Evolutionary conservation across 2,329 filamentous ascomycete genomes (phyloP).

Genomic region (Aspergillus sp.): DNA sequence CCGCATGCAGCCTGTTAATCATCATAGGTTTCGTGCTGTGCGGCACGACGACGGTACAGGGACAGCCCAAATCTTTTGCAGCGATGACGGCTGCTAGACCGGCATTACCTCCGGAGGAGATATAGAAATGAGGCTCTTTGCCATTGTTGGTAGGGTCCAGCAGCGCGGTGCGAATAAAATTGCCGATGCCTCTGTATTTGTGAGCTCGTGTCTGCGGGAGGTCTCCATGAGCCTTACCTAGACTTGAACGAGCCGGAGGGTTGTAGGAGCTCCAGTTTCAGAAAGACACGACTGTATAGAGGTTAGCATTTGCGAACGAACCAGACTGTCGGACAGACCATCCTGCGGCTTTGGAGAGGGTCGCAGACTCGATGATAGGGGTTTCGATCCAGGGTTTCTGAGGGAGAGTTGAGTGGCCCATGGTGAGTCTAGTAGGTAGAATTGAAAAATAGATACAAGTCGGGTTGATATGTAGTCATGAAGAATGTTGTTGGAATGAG

Average conservation of each 20-base stretch:
- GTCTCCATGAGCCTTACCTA: slow-evolving; percentile 34
- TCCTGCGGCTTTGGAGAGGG: slow-evolving; percentile 37
- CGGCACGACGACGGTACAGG: slow-evolving; percentile 72
- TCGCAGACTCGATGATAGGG: slow-evolving; percentile 36
- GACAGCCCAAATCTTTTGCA: slow-evolving; percentile 60
- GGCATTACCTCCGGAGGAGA: slow-evolving; percentile 75
- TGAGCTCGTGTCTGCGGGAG: not conserved
- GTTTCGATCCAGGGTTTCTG: slow-evolving; percentile 40
- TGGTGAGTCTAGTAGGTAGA: no score
- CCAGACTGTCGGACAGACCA: slow-evolving; percentile 27
- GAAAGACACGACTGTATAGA: slow-evolving; percentile 63
- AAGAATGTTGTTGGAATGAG: no score
- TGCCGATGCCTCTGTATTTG: slow-evolving; percentile 34
- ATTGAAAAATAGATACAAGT: no score
- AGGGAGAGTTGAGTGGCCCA: not conserved
- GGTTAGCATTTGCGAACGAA: not conserved
- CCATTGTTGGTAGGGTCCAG: slow-evolving; percentile 20
- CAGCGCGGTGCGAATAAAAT: slow-evolving; percentile 31
- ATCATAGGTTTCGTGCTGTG: slow-evolving; percentile 63
- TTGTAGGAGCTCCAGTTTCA: slow-evolving; percentile 80
- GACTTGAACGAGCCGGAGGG: slow-evolving; percentile 83
- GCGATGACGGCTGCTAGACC: slow-evolving; percentile 75
- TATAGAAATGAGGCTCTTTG: slow-evolving; percentile 66
- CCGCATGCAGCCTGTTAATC: slow-evolving; percentile 64
- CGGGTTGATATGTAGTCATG: no score